These are phyloP conservation scores for Fraxinus baroniana DNA, from an alignment of 305 asterid genomes.

Conservation along the genomic window DNA sequence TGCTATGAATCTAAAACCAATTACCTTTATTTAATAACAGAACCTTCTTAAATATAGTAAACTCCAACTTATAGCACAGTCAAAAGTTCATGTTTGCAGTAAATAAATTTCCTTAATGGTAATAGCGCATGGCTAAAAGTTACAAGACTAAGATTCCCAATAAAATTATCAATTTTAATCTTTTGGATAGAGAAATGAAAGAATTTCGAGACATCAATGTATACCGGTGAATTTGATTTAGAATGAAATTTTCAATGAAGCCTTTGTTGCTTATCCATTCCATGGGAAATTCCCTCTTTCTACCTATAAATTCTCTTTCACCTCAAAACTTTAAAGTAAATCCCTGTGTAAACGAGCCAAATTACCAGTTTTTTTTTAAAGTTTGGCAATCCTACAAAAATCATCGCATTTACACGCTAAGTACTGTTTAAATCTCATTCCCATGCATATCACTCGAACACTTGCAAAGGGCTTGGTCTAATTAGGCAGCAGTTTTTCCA, in stretches of 20 bases:
- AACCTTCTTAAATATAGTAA: background rate
- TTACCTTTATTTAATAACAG: background rate
- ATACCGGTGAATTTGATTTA: background rate
- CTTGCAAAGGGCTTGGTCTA: background rate
- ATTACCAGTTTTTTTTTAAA: background rate
- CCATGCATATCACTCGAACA: background rate
- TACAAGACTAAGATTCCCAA: background rate
- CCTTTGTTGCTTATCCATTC: background rate
- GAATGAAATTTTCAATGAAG: background rate
- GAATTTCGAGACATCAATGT: background rate
- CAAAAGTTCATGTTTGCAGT: slow-evolving; percentile 6
- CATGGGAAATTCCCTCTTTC: background rate
- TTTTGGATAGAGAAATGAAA: background rate
- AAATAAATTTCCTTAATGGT: background rate
- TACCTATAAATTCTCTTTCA: background rate
- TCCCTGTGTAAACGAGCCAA: background rate
- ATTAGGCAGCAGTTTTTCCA: background rate
- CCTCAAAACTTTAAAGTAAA: slow-evolving; percentile 2
- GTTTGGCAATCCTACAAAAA: background rate
- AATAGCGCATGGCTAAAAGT: background rate
- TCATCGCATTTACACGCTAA: background rate
- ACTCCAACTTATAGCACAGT: background rate
- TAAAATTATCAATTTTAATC: background rate
- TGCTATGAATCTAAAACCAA: background rate
- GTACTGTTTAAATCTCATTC: background rate